phyloP scores from a whole-genome alignment of 73 alveolate species.

The Paramecium biaurelia region DNA sequence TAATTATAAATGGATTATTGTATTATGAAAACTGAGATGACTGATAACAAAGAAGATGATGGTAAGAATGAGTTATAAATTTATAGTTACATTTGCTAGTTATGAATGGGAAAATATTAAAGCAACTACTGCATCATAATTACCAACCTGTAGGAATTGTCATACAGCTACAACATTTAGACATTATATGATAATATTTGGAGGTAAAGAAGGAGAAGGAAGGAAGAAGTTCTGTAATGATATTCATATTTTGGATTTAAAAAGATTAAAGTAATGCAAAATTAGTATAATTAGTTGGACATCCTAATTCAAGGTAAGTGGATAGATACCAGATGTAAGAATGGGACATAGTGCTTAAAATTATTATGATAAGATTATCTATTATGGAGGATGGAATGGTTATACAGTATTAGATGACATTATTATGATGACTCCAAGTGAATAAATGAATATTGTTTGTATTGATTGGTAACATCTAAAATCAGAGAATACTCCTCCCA shows the following conservation, averaged over 20 bases:
- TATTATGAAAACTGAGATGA: not conserved
- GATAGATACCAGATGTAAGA: slow-evolving; percentile 74
- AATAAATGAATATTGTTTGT: slow-evolving; percentile 48
- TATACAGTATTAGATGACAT: slow-evolving; percentile 76
- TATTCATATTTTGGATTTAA: slow-evolving; percentile 72
- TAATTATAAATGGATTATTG: not conserved
- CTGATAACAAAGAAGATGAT: slow-evolving; percentile 46
- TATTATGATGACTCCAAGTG: slow-evolving; percentile 62
- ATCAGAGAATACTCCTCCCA: slow-evolving; percentile 72
- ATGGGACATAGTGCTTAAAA: slow-evolving; percentile 84
- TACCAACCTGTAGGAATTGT: slow-evolving; percentile 67
- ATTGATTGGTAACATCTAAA: not conserved
- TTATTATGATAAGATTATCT: slow-evolving; percentile 69
- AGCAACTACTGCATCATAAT: not conserved
- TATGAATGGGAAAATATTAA: slow-evolving; percentile 40
- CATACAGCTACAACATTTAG: slow-evolving; percentile 78
- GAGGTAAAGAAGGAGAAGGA: slow-evolving; percentile 92
- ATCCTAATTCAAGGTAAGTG: slow-evolving; percentile 32
- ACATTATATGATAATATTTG: slow-evolving; percentile 73
- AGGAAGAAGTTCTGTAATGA: slow-evolving; percentile 79
- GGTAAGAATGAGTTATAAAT: not conserved
- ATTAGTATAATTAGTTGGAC: slow-evolving; percentile 31
- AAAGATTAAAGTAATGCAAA: slow-evolving; percentile 6
- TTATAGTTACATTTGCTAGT: slow-evolving; percentile 39
- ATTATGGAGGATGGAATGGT: slow-evolving; percentile 92